phyloP scores from a whole-genome alignment of 257 asterid genomes.

The Nicotiana paniculata region DNA sequence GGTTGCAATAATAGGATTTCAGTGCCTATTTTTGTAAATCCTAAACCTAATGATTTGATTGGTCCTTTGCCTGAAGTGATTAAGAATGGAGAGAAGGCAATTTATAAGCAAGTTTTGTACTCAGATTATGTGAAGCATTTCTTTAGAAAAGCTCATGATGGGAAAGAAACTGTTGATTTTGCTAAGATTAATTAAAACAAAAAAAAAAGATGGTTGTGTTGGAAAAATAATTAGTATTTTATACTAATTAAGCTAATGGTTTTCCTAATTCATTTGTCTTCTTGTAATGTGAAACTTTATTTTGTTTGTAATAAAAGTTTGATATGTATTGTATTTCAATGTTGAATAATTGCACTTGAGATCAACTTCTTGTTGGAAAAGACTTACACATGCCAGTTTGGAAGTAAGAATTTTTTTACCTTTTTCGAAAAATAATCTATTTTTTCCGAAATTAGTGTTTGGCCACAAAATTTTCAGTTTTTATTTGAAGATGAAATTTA shows the following conservation, averaged over 20 bases:
- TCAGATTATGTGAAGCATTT: background rate
- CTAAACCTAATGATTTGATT: constrained; percentile 18
- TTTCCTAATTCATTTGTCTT: background rate
- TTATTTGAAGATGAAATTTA: too few relatives aligned
- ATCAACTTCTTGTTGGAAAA: too few relatives aligned
- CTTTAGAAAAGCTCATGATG: background rate
- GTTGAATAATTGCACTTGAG: too few relatives aligned
- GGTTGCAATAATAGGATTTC: constrained; percentile 19
- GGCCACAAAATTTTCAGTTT: too few relatives aligned
- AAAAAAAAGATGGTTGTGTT: background rate
- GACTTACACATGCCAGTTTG: too few relatives aligned
- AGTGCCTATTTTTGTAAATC: constrained; percentile 26
- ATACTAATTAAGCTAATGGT: background rate
- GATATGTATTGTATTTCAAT: background rate
- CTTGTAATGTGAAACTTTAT: background rate
- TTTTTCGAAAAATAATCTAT: too few relatives aligned
- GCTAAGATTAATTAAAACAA: background rate
- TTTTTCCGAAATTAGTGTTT: too few relatives aligned
- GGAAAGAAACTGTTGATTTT: background rate
- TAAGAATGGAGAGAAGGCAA: background rate
- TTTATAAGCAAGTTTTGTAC: background rate
- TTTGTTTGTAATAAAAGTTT: background rate
- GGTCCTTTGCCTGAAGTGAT: constrained; percentile 10
- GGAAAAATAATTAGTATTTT: background rate
- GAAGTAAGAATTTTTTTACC: too few relatives aligned